phyloP scores from a whole-genome alignment of 2,329 filamentous ascomycete genomes.

The Sarocladiaceae sp. region DNA sequence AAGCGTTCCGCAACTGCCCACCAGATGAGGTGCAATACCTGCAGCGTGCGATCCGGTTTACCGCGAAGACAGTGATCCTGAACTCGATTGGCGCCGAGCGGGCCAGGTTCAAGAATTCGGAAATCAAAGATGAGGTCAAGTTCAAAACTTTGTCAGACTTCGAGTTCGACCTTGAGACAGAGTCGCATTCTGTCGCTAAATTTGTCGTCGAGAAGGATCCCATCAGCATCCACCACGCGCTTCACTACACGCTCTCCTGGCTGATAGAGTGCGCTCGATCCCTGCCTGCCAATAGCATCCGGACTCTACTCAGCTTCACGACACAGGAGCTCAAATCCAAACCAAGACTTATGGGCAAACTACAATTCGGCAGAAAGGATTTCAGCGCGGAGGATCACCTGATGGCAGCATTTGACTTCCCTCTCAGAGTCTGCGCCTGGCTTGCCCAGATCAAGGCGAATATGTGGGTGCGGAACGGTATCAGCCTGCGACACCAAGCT shows the following conservation, averaged over 20 bases:
- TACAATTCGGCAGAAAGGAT: constrained; percentile 49
- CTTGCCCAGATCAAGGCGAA: constrained; percentile 95
- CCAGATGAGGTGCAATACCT: constrained; percentile 61
- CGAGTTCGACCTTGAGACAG: constrained; percentile 62
- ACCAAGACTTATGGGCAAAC: constrained; percentile 55
- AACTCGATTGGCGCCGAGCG: constrained; percentile 88
- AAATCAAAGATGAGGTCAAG: constrained; percentile 77
- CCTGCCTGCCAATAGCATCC: constrained; percentile 62
- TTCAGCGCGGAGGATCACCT: constrained; percentile 69
- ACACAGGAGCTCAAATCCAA: constrained; percentile 62
- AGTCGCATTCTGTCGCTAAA: constrained; percentile 65
- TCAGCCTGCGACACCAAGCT: constrained; percentile 92
- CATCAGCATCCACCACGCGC: constrained; percentile 94
- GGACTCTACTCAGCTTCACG: constrained; percentile 64
- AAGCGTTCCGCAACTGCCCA: constrained; percentile 69
- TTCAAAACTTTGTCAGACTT: constrained; percentile 76
- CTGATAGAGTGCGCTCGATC: constrained; percentile 81
- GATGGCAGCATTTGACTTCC: constrained; percentile 85
- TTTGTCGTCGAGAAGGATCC: constrained; percentile 84
- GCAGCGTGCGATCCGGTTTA: constrained; percentile 63
- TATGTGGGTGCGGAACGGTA: constrained; percentile 97
- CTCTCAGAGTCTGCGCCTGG: constrained; percentile 90
- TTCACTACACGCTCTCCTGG: constrained; percentile 97
- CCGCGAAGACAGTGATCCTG: constrained; percentile 77
- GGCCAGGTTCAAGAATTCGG: constrained; percentile 73